Evolutionary conservation across 2,329 filamentous ascomycete species (phyloP).

Genomic region (Kalaharituber pfeilii): DNA sequence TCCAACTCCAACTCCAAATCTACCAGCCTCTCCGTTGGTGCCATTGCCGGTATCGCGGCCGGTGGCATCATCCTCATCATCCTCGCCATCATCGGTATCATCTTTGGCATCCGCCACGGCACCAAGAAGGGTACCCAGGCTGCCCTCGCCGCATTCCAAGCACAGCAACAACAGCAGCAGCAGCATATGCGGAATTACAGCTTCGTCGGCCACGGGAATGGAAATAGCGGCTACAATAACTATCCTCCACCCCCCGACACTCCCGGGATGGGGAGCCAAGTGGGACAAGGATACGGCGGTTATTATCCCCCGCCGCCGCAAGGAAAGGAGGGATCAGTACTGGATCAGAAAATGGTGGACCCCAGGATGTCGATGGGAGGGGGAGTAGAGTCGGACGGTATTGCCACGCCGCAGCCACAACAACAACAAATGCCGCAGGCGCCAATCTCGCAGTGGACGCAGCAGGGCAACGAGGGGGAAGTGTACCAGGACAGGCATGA

Average conservation of each 20-base stretch:
- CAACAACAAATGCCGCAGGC: neutral
- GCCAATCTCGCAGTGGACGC: neutral
- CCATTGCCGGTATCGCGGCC: neutral
- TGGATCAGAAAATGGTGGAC: neutral
- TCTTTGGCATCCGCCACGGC: neutral
- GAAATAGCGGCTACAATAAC: neutral
- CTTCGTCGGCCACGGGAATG: too few species aligned
- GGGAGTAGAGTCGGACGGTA: too few species aligned
- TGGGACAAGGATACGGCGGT: too few species aligned
- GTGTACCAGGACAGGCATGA: neutral
- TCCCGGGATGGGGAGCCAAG: too few species aligned
- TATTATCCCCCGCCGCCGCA: neutral
- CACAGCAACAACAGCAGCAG: too few species aligned
- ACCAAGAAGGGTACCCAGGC: neutral
- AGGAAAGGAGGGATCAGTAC: neutral
- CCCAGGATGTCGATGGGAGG: too few species aligned
- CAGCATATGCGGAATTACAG: too few species aligned
- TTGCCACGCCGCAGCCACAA: too few species aligned
- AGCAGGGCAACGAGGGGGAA: neutral
- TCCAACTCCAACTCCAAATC: too few species aligned
- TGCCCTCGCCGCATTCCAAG: neutral
- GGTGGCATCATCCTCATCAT: neutral
- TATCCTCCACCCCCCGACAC: neutral
- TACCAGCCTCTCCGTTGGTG: neutral
- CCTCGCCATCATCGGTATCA: neutral